phyloP scores from a whole-genome alignment of 139 green algal species.

The Coccomyxa sp. region DNA sequence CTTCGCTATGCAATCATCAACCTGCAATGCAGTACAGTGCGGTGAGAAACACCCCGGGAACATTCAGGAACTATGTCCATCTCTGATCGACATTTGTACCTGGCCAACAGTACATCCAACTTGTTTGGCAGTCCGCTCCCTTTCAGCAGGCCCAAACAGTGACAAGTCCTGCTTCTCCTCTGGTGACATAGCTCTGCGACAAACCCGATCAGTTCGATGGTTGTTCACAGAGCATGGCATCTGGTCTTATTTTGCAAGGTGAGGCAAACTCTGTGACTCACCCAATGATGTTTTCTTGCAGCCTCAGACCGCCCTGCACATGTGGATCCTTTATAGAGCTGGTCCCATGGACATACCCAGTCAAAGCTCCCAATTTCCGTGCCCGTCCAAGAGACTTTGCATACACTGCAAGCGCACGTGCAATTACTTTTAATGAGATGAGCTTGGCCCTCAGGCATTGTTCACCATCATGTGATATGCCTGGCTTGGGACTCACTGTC shows the following conservation, averaged over 20 bases:
- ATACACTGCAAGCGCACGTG: conserved; percentile 4
- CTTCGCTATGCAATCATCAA: conserved; percentile 26
- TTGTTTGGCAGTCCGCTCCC: conserved; percentile 3
- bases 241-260: background rate
- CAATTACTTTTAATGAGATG: background rate
- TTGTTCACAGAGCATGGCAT: background rate
- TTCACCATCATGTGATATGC: background rate
- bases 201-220: background rate
- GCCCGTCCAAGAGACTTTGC: conserved; percentile 5
- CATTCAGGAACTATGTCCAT: no score
- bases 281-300: conserved; percentile 12
- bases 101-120: conserved; percentile 5
- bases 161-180: conserved; percentile 10
- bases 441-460: background rate
- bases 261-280: background rate
- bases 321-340: background rate
- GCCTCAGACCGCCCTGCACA: background rate
- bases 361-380: conserved; percentile 2
- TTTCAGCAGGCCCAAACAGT: background rate
- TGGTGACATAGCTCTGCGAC: conserved; percentile 13
- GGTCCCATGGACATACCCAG: background rate
- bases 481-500: conserved; percentile 6
- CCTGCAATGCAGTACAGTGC: background rate
- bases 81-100: background rate
- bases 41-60: background rate